Conservation (phyloP, 768 basidiomycete genomes). For the Kwoniella europaea region DNA sequence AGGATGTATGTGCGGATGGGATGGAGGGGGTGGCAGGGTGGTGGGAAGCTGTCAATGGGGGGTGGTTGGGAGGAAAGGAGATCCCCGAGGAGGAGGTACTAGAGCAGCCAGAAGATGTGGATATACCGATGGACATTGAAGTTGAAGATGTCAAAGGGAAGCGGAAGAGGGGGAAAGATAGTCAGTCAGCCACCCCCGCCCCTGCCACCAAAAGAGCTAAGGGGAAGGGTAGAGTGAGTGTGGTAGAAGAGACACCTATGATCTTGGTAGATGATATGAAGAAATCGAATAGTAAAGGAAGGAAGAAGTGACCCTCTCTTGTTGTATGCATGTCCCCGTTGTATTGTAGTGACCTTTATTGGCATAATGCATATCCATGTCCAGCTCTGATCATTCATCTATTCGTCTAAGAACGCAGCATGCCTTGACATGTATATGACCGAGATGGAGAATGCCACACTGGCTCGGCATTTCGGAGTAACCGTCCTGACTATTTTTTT, state of each 20-base stretch:
- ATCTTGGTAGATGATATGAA: neutral
- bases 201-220: conserved; percentile 8
- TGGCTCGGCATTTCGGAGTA: neutral
- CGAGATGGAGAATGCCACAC: neutral
- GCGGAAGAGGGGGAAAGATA: conserved; percentile 4
- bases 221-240: neutral
- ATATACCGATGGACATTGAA: neutral
- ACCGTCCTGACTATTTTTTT: neutral
- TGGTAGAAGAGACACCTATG: neutral
- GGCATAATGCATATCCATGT: too few species aligned
- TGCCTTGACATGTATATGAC: neutral
- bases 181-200: conserved; percentile 12
- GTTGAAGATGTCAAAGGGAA: conserved; percentile 6
- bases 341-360: neutral
- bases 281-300: conserved; percentile 15
- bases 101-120: conserved; percentile 5
- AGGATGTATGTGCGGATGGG: conserved; percentile 48
- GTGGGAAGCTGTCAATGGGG: conserved; percentile 43
- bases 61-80: conserved; percentile 41
- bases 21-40: conserved; percentile 45
- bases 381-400: too few species aligned
- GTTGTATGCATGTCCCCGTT: conserved; percentile 19
- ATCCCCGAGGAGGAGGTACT: conserved; percentile 15
- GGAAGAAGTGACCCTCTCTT: conserved; percentile 14
- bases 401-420: neutral